Conservation (phyloP, 176 grass and related monocot species). For the Zea luxurians region DNA sequence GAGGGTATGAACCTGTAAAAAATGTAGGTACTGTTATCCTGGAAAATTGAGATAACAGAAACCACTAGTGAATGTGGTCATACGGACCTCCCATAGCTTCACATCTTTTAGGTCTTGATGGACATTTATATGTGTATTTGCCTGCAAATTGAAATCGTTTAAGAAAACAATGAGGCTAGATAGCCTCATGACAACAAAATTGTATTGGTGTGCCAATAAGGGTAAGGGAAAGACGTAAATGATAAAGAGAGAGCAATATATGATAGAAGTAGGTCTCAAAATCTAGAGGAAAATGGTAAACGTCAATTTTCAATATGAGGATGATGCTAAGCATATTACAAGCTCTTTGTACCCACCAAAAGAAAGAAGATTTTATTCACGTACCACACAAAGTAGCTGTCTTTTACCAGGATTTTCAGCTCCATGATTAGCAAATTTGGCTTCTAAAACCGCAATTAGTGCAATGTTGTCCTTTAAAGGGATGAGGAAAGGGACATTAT, state of each 20-base stretch:
- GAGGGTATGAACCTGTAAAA: constrained; percentile 88
- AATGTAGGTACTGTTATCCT: constrained; percentile 29
- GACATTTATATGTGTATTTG: constrained; percentile 99
- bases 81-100: constrained; percentile 88
- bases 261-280: no score
- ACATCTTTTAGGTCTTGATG: constrained; percentile 97
- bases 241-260: background rate
- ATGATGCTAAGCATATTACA: background rate
- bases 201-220: background rate
- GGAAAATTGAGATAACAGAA: constrained; percentile 15
- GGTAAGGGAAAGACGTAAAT: background rate
- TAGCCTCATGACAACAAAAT: background rate
- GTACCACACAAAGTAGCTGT: constrained; percentile 96
- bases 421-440: constrained; percentile 83
- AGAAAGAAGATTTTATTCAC: constrained; percentile 35
- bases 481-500: background rate
- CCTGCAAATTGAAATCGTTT: constrained; percentile 51
- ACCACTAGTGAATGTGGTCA: constrained; percentile 32
- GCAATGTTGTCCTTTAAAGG: constrained; percentile 90
- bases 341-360: constrained; percentile 23
- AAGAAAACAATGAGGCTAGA: constrained; percentile 32
- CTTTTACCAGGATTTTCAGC: constrained; percentile 97
- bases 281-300: no score
- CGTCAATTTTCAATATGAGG: background rate
- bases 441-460: constrained; percentile 88